Base-by-base conservation (phyloP, 495 filamentous ascomycete genomes). In the Parathielavia appendiculata region DNA sequence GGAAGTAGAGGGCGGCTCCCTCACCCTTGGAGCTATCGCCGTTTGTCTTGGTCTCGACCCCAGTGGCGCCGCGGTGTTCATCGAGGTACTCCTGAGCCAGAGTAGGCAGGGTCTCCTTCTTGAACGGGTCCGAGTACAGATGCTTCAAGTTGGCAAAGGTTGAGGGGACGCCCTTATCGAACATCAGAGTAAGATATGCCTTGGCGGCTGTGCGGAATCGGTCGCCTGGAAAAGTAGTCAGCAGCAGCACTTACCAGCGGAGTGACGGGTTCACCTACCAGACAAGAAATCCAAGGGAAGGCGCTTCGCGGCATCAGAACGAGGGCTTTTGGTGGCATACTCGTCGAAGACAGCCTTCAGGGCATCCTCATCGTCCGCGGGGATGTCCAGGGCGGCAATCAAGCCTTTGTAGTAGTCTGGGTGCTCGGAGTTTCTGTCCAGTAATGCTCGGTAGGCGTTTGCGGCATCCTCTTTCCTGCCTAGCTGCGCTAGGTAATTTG, bases 121-220 rank as follows among this genome's bases (percentile, higher is more conserved):
- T 97, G 61, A 73, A 77, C 1, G 80, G 47, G 67, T 92, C 86
- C 22, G 76, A 76, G 73, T 97, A 97, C 19, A 99, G 80, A 45
- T 90, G 79, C 76, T 97, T 99, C 59, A 99, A 80, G 72, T 97
- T 97, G 5, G 90, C 90, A 70, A 99, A 97, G 4, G 90, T 87
- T 0, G 93, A 97, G 8, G 95, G 92, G 17, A 97, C 89, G n/a
- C 95, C 95, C 72, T 92, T 97, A 66, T 87, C 84, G 32, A 99
- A 79, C 89, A 96, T 91, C 5, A 87, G 81, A 61, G 86, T 78
- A 55, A 99, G 71, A 66, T 99, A 99, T 11, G 73, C 69, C 69
- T 92, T 88, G 19, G 86, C 91, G 19, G 89, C 86, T 64, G 84
- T 71, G 63, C 80, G 83, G 73, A 97, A 99, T 9, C 87, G 82